These are phyloP conservation scores for Camillea tinctor DNA, from an alignment of 2,329 filamentous ascomycete species.

Conservation along the genomic window DNA sequence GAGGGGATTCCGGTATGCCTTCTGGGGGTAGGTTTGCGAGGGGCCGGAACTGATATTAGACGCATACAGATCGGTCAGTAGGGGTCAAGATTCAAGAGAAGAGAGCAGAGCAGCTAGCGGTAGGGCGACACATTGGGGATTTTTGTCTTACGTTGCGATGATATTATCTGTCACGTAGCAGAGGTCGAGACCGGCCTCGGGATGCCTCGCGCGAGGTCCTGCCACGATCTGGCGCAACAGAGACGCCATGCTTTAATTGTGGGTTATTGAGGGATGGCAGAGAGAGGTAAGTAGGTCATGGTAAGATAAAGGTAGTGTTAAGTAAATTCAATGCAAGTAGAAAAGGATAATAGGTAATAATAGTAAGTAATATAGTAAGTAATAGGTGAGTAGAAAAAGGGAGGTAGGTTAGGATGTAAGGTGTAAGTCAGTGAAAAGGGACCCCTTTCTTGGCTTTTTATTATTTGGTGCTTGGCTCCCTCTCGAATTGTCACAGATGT, in stretches of 20 bases:
- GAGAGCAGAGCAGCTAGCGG: not conserved
- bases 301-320: conserved; percentile 1
- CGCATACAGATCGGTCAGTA: conserved; percentile 30
- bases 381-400: too few species aligned
- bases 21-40: conserved; percentile 82
- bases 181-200: conserved; percentile 85
- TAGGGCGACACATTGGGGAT: not conserved
- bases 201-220: conserved; percentile 77
- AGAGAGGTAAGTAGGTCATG: not conserved
- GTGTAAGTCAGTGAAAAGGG: too few species aligned
- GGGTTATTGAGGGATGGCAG: not conserved
- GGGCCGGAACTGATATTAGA: conserved; percentile 78
- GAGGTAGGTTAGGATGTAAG: too few species aligned
- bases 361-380: too few species aligned
- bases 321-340: too few species aligned
- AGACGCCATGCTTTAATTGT: conserved; percentile 58
- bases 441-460: too few species aligned
- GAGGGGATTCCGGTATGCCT: conserved; percentile 90
- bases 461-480: too few species aligned
- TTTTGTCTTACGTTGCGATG: conserved; percentile 54
- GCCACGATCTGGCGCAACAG: conserved; percentile 89
- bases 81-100: not conserved
- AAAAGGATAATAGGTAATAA: too few species aligned
- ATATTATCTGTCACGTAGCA: conserved; percentile 92
- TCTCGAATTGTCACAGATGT: too few species aligned